Conservation (phyloP, 2,329 filamentous ascomycete genomes). For the Xenoacremonium recifei region DNA sequence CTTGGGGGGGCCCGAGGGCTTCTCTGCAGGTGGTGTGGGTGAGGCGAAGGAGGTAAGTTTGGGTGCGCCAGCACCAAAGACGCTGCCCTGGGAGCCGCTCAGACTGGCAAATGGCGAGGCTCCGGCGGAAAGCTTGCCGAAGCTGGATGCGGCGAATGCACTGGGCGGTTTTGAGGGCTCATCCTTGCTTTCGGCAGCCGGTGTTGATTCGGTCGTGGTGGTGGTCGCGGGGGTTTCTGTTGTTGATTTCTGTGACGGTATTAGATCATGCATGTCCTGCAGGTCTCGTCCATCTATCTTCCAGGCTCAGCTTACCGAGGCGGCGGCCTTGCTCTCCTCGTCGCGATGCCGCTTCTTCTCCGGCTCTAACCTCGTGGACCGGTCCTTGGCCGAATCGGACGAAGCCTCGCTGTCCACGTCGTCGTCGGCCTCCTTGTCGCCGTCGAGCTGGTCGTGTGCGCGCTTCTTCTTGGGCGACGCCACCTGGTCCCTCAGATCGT, state of each 20-base stretch:
- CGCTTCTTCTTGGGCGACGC: slow-evolving; percentile 67
- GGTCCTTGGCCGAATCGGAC: slow-evolving; percentile 46
- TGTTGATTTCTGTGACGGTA: slow-evolving; percentile 21
- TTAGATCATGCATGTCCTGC: too few species aligned
- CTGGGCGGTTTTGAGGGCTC: slow-evolving; percentile 48
- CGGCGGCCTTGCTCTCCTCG: slow-evolving; percentile 36
- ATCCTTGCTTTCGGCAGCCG: slow-evolving; percentile 18
- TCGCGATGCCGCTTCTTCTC: slow-evolving; percentile 66
- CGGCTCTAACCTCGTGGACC: slow-evolving; percentile 49
- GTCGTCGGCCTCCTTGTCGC: slow-evolving; percentile 40
- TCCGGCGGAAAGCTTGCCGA: slow-evolving; percentile 63
- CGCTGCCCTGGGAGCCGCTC: slow-evolving; percentile 45
- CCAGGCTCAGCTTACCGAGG: slow-evolving; percentile 36
- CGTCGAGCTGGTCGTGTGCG: slow-evolving; percentile 57
- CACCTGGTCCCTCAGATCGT: slow-evolving; percentile 47
- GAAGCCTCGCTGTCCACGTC: slow-evolving; percentile 42
- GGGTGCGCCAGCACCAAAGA: slow-evolving; percentile 47
- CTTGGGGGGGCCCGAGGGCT: slow-evolving; percentile 38
- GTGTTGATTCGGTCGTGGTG: background rate
- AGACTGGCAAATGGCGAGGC: slow-evolving; percentile 64
- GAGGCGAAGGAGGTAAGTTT: slow-evolving; percentile 33
- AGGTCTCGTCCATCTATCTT: too few species aligned
- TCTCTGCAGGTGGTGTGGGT: slow-evolving; percentile 25
- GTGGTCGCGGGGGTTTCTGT: slow-evolving; percentile 16
- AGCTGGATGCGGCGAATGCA: slow-evolving; percentile 67